These are phyloP conservation scores for Setaria italica DNA, from an alignment of 202 grass and related monocot species.

Conservation along the genomic window DNA sequence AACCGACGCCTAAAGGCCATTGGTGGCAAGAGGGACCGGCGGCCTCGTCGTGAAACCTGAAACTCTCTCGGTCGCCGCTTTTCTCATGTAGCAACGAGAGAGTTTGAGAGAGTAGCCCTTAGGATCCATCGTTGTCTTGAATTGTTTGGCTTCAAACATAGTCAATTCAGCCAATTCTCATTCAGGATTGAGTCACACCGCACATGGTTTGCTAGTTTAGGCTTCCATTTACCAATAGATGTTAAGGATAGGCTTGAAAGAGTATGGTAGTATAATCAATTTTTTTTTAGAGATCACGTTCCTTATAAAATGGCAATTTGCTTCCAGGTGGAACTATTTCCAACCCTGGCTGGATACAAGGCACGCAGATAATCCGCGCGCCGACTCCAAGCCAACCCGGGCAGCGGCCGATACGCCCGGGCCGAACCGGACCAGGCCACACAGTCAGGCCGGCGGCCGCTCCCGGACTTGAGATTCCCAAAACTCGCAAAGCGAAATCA, in stretches of 20 bases:
- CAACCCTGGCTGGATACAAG: background rate
- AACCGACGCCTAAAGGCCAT: too few relatives aligned
- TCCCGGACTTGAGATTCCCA: conserved; percentile 37
- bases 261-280: too few relatives aligned
- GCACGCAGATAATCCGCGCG: background rate
- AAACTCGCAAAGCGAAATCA: background rate
- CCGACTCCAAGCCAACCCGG: background rate
- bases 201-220: background rate
- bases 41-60: too few relatives aligned
- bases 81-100: too few relatives aligned
- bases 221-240: background rate
- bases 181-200: background rate
- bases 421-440: background rate
- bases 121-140: background rate
- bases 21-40: too few relatives aligned
- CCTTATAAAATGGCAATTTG: background rate
- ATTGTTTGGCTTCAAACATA: background rate
- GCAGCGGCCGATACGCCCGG: background rate
- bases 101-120: too few relatives aligned
- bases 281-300: background rate
- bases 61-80: too few relatives aligned
- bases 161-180: background rate
- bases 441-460: background rate
- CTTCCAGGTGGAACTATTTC: background rate
- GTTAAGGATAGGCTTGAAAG: background rate